Conservation (phyloP, 2,329 filamentous ascomycete species). For the Celoporthe dispersa region DNA sequence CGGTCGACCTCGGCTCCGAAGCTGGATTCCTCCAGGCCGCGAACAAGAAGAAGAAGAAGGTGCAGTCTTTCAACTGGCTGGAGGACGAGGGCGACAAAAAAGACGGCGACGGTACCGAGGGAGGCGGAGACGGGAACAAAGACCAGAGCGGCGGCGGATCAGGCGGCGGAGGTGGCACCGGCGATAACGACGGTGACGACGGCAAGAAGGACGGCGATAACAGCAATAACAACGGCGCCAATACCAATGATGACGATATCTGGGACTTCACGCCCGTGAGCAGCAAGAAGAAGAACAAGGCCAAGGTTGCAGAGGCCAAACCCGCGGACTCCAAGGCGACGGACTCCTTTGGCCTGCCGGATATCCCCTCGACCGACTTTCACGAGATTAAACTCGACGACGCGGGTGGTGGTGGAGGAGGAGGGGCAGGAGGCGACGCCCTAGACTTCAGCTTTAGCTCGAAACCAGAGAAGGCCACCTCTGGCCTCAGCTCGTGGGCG, state of each 20-base stretch:
- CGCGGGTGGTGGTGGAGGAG: constrained; percentile 36
- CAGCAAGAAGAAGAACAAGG: constrained; percentile 60
- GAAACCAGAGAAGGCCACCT: constrained; percentile 23
- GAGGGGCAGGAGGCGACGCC: constrained; percentile 44
- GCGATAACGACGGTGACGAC: constrained; percentile 41
- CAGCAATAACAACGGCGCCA: constrained; percentile 41
- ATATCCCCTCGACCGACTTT: constrained; percentile 50
- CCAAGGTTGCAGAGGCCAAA: constrained; percentile 43
- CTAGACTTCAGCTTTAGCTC: constrained; percentile 58
- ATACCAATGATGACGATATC: constrained; percentile 47
- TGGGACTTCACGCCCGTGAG: constrained; percentile 52
- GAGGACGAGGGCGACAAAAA: constrained; percentile 52
- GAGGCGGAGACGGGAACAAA: constrained; percentile 40
- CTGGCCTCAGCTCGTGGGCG: constrained; percentile 61
- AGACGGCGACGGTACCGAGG: constrained; percentile 42
- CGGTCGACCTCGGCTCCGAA: constrained; percentile 62
- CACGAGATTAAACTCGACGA: constrained; percentile 72
- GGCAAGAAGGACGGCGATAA: constrained; percentile 47
- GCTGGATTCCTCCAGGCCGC: constrained; percentile 59
- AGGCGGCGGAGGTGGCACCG: constrained; percentile 36
- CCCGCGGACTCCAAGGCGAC: constrained; percentile 37
- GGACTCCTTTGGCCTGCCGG: constrained; percentile 32
- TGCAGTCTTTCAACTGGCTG: constrained; percentile 47
- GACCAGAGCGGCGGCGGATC: constrained; percentile 41
- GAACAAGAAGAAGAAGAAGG: constrained; percentile 62